Evolutionary conservation across 306 rosid genomes (phyloP).

Genomic region (Medicago lupulina): DNA sequence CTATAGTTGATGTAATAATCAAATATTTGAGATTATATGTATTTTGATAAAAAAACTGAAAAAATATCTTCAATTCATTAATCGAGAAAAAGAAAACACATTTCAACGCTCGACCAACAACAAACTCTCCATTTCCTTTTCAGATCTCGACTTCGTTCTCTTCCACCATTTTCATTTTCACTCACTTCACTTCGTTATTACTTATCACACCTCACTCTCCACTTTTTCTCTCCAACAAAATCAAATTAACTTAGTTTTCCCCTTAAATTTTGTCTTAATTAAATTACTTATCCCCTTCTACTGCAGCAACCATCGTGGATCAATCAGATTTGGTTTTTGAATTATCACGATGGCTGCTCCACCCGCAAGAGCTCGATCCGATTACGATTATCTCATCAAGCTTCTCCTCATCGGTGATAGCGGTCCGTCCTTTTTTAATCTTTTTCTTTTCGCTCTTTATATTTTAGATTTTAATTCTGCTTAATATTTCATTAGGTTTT

Average conservation of each 20-base stretch:
- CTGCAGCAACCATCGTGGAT: background rate
- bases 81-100: background rate
- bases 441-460: background rate
- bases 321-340: constrained; percentile 32
- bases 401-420: constrained; percentile 97
- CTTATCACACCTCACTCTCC: constrained; percentile 1
- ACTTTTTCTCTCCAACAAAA: background rate
- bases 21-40: too few species aligned
- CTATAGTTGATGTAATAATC: too few species aligned
- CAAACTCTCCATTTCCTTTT: constrained; percentile 42
- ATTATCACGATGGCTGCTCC: constrained; percentile 68
- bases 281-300: background rate
- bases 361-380: constrained; percentile 95
- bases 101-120: constrained; percentile 61
- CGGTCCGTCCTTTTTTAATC: constrained; percentile 71
- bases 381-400: constrained; percentile 90
- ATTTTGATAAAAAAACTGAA: too few species aligned
- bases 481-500: too few species aligned
- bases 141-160: constrained; percentile 56
- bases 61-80: too few species aligned
- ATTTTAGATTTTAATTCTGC: background rate
- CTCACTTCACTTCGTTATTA: background rate
- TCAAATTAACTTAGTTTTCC: background rate
- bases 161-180: constrained; percentile 41
- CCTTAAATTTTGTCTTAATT: background rate